Base-by-base conservation (phyloP, 176 grass and related monocot species). In the Tillandsia leiboldiana region DNA sequence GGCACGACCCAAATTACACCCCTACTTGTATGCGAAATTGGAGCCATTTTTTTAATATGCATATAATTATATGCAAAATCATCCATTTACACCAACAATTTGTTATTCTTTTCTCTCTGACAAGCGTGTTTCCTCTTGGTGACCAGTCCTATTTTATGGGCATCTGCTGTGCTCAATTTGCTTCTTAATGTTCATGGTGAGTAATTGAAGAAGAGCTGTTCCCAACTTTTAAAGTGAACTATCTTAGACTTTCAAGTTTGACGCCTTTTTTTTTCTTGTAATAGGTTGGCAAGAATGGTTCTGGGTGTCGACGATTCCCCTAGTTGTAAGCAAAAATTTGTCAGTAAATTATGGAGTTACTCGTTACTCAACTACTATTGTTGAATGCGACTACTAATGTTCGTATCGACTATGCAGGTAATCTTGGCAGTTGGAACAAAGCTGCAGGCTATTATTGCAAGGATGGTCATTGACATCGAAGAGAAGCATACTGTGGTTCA, bases 391-490 rank as follows among this genome's bases (percentile, higher is more conserved):
- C 24, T 24, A 69, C 20, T 81, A 59, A 84, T 3, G 47, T 54
- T 29, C 13, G 11, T 26, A 48, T 28, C 76, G 23, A 57, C 10
- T 48, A 71, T 87, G 8, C 75, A 96, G 92, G 72, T 91, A 51
- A 91, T 91, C 79, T 88, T 91, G 61, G 85, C 80, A 52, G 67
- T 91, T 22, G 92, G 92, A 73, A 91, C 86, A 74, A 96, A 96
- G 78, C 82, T 96, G 26, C 88, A 91, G 77, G 88, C 92, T 26
- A 91, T 96, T 77, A 91, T 96, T 64, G 71, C 83, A 75, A 79
- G 53, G 75, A 96, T 96, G 92, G 88, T 88, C 63, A 42, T 87
- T 65, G 86, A 91, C 74, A 96, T 96, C 75, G 75, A 81, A 87
- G 85, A 89, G 53, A 87, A 68, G 9, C 77, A 89, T 80, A 66